These are phyloP conservation scores for Trichoderma koningii DNA, from an alignment of 2,329 filamentous ascomycete genomes.

Conservation along the genomic window DNA sequence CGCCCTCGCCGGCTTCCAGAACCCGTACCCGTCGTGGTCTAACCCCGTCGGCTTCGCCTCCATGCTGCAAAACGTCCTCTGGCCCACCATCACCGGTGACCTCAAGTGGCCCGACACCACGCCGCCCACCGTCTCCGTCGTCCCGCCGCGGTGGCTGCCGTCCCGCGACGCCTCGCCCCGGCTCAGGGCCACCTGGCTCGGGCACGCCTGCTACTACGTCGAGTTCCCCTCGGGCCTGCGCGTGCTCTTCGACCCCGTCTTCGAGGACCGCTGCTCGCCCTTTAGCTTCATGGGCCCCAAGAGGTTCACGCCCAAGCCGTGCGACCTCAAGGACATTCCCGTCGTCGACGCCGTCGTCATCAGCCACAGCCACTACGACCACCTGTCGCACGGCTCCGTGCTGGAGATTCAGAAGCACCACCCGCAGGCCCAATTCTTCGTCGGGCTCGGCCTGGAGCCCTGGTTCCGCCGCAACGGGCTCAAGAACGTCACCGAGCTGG, in stretches of 20 bases:
- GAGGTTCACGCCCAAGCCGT: constrained; percentile 76
- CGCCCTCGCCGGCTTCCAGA: constrained; percentile 49
- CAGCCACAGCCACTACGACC: constrained; percentile 91
- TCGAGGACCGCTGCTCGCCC: constrained; percentile 83
- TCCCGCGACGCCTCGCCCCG: constrained; percentile 56
- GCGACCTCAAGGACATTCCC: constrained; percentile 75
- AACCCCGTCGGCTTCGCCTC: constrained; percentile 31
- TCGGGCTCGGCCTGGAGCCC: constrained; percentile 75
- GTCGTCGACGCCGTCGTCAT: constrained; percentile 76
- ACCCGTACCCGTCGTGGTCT: constrained; percentile 53
- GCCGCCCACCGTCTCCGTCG: constrained; percentile 66
- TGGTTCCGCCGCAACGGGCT: constrained; percentile 79
- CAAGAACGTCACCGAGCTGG: constrained; percentile 78
- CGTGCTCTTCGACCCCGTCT: constrained; percentile 91
- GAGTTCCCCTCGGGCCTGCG: constrained; percentile 86
- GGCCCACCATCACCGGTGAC: constrained; percentile 46
- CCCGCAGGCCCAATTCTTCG: constrained; percentile 83
- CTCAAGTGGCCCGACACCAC: constrained; percentile 59
- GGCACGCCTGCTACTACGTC: constrained; percentile 90
- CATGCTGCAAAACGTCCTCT: constrained; percentile 40
- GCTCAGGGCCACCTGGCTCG: constrained; percentile 89
- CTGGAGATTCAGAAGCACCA: constrained; percentile 69
- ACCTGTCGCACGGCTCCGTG: constrained; percentile 77
- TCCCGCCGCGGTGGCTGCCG: constrained; percentile 66
- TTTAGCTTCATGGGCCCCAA: constrained; percentile 70